Conservation (phyloP, 805 yeast genomes). For the Suhomyces pyralidae region DNA sequence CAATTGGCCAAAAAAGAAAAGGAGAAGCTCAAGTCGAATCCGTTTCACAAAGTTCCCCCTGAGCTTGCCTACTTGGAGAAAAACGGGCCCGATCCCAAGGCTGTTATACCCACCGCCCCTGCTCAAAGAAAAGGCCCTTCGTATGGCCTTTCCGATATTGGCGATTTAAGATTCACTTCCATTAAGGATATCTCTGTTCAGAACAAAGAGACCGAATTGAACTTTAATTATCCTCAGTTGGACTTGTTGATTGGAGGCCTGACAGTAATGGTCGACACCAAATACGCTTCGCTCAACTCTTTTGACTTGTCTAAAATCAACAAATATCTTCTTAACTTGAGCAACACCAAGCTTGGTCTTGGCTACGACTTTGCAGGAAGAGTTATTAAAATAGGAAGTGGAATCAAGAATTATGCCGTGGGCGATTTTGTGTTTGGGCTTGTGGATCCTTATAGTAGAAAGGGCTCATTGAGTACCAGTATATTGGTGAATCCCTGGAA, state of each 20-base stretch:
- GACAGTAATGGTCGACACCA: slow-evolving; percentile 55
- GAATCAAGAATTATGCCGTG: slow-evolving; percentile 35
- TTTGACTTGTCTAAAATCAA: slow-evolving; percentile 60
- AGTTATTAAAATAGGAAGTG: slow-evolving; percentile 53
- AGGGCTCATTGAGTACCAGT: slow-evolving; percentile 59
- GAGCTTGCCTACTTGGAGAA: slow-evolving; percentile 38
- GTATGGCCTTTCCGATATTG: slow-evolving; percentile 18
- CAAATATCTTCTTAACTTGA: slow-evolving; percentile 49
- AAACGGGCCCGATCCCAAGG: slow-evolving; percentile 27
- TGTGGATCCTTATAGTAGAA: slow-evolving; percentile 47
- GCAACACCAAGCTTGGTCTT: slow-evolving; percentile 55
- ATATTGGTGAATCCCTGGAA: slow-evolving; percentile 50
- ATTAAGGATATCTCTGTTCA: slow-evolving; percentile 47
- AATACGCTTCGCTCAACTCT: slow-evolving; percentile 61
- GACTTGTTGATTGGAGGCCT: slow-evolving; percentile 47
- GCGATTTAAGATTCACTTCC: slow-evolving; percentile 51
- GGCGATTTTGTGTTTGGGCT: slow-evolving; percentile 71
- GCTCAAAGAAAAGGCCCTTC: slow-evolving; percentile 6
- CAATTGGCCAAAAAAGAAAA: slow-evolving; percentile 25
- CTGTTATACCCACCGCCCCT: slow-evolving; percentile 14
- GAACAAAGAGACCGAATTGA: slow-evolving; percentile 44
- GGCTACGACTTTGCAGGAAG: slow-evolving; percentile 72
- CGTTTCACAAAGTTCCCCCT: slow-evolving; percentile 41
- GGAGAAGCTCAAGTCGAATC: slow-evolving; percentile 24
- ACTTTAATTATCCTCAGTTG: slow-evolving; percentile 51